These are phyloP conservation scores for Nicotiana obtusifolia DNA, from an alignment of 257 asterid species.

Conservation along the genomic window DNA sequence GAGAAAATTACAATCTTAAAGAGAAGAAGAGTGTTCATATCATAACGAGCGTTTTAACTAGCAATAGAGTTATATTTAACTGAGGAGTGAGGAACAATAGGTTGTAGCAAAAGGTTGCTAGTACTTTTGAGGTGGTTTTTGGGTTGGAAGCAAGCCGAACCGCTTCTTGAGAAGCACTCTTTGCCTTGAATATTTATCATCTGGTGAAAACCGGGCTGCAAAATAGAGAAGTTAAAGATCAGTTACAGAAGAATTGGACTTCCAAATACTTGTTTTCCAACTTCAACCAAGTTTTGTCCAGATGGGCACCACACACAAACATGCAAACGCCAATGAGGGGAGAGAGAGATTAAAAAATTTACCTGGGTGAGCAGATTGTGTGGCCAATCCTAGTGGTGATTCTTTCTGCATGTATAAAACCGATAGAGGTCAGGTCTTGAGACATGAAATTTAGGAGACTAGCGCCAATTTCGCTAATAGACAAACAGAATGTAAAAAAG, in stretches of 20 bases:
- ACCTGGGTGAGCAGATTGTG: slow-evolving; percentile 90
- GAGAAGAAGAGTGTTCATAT: background rate
- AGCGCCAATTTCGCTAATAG: background rate
- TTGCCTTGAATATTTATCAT: slow-evolving; percentile 74
- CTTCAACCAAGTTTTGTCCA: background rate
- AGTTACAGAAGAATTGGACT: background rate
- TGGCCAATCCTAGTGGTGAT: slow-evolving; percentile 56
- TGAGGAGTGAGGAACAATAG: background rate
- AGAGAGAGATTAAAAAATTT: background rate
- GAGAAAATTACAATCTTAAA: background rate
- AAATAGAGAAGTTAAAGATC: background rate
- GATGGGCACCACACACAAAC: background rate
- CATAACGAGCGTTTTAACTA: background rate
- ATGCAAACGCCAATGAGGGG: background rate
- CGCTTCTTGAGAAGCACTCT: slow-evolving; percentile 76
- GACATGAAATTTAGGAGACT: background rate
- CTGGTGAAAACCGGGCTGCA: slow-evolving; percentile 88
- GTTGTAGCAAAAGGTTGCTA: slow-evolving; percentile 8
- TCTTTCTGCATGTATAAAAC: slow-evolving; percentile 51
- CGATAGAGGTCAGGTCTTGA: background rate
- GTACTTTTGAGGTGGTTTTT: slow-evolving; percentile 58
- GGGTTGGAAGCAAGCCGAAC: slow-evolving; percentile 79
- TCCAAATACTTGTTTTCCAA: too few relatives aligned
- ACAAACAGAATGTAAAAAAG: background rate
- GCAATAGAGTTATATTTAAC: background rate